Evolutionary conservation across 2,329 filamentous ascomycete species (phyloP).

Genomic region (Macrophomina tecta): DNA sequence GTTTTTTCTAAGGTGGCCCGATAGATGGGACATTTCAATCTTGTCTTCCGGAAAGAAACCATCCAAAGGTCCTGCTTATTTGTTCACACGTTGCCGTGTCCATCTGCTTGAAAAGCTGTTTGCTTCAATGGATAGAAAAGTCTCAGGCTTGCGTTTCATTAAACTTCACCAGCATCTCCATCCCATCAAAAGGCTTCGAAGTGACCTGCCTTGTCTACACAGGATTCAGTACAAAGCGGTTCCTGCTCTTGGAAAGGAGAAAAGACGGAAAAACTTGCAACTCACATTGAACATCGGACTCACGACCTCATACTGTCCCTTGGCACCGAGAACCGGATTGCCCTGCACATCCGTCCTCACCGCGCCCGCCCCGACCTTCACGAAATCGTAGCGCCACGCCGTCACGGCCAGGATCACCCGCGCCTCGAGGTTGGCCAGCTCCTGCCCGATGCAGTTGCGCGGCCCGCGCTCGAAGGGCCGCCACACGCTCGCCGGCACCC

Average conservation of each 20-base stretch:
- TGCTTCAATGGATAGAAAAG: not conserved
- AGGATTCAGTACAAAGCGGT: not conserved
- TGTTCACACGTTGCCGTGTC: too few species aligned
- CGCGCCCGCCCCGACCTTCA: conserved; percentile 43
- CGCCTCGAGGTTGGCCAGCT: conserved; percentile 45
- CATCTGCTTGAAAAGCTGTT: too few species aligned
- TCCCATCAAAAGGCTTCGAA: conserved; percentile 41
- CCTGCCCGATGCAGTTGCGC: conserved; percentile 47
- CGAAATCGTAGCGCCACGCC: conserved; percentile 37
- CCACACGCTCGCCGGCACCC: conserved; percentile 34
- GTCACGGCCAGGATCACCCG: conserved; percentile 37
- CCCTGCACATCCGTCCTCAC: conserved; percentile 37
- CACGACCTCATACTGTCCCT: conserved; percentile 39
- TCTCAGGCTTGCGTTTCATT: not conserved
- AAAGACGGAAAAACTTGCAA: conserved; percentile 2
- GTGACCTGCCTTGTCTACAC: conserved; percentile 40
- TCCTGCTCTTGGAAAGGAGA: not conserved
- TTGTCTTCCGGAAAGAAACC: too few species aligned
- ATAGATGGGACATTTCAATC: not conserved
- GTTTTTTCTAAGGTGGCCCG: not conserved
- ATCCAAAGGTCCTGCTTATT: too few species aligned
- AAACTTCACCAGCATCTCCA: conserved; percentile 34
- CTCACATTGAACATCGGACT: conserved; percentile 44
- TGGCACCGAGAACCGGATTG: conserved; percentile 35
- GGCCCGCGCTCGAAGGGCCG: conserved; percentile 49